Conservation (phyloP, 2,329 filamentous ascomycete genomes). For the Penicillium freii region DNA sequence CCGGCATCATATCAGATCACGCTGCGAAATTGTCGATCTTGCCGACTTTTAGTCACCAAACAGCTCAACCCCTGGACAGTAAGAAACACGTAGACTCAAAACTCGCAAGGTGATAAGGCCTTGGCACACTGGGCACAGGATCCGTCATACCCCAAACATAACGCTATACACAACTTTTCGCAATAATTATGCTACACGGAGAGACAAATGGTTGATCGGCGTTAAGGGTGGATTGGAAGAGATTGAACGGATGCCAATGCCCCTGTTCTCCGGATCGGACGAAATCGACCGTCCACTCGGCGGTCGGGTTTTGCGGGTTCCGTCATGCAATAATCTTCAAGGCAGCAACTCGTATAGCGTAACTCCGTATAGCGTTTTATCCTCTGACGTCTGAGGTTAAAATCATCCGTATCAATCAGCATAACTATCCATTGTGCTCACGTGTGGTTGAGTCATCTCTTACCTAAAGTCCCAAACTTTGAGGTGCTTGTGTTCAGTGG, state of each 20-base stretch:
- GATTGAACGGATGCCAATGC: background rate
- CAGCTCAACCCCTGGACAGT: background rate
- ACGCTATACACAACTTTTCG: background rate
- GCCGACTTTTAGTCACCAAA: background rate
- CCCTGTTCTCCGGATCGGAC: slow-evolving; percentile 6
- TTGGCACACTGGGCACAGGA: background rate
- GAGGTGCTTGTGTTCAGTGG: background rate
- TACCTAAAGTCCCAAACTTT: background rate
- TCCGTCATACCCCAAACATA: background rate
- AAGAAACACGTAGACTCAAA: background rate
- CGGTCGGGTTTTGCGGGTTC: slow-evolving; percentile 21
- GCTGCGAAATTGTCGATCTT: slow-evolving; percentile 8
- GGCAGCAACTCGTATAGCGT: background rate
- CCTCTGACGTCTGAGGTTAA: background rate
- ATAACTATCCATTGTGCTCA: background rate
- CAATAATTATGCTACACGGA: background rate
- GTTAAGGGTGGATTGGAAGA: background rate
- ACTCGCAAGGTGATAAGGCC: background rate
- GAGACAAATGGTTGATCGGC: background rate
- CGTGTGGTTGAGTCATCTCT: slow-evolving; percentile 10
- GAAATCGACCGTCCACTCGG: slow-evolving; percentile 14
- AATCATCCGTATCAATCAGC: background rate
- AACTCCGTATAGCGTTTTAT: background rate
- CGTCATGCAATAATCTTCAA: slow-evolving; percentile 18
- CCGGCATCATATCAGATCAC: background rate